These are phyloP conservation scores for Dysphania ambrosioides DNA, from an alignment of 148 eudicot species.

Conservation along the genomic window DNA sequence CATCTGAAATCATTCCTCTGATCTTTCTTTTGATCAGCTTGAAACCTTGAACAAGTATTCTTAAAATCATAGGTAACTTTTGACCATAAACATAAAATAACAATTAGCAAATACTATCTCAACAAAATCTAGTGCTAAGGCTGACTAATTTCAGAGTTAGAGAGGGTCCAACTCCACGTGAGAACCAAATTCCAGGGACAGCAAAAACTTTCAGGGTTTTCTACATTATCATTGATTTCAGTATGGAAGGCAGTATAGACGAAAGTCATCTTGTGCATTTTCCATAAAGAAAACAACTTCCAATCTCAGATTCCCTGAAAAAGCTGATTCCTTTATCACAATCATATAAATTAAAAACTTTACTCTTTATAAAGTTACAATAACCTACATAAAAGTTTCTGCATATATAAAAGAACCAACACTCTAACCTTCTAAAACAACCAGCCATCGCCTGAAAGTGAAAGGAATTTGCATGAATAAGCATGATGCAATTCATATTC, in stretches of 20 bases:
- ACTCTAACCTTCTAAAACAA: no score
- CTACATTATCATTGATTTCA: constrained; percentile 33
- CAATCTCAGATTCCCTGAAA: constrained; percentile 22
- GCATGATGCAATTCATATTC: constrained; percentile 28
- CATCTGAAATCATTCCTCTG: neutral
- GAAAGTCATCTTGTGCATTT: constrained; percentile 27
- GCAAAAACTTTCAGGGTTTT: constrained; percentile 22
- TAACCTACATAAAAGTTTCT: neutral
- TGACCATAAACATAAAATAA: constrained; percentile 12
- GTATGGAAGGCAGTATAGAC: constrained; percentile 23
- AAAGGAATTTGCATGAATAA: constrained; percentile 33
- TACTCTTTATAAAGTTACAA: constrained; percentile 3
- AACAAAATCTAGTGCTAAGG: constrained; percentile 24
- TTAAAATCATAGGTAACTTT: constrained; percentile 1
- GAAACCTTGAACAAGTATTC: constrained; percentile 6
- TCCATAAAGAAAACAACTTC: constrained; percentile 24
- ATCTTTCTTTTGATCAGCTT: neutral
- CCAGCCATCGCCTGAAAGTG: constrained; percentile 21
- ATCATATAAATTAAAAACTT: constrained; percentile 22
- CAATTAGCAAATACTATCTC: neutral
- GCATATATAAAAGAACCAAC: no score
- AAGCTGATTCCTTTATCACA: constrained; percentile 29
- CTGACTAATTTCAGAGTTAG: constrained; percentile 22
- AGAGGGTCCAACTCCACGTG: constrained; percentile 31
- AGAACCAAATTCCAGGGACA: constrained; percentile 32